phyloP scores from a whole-genome alignment of 176 grass and related monocot species.

The Calamus simplicifolius region DNA sequence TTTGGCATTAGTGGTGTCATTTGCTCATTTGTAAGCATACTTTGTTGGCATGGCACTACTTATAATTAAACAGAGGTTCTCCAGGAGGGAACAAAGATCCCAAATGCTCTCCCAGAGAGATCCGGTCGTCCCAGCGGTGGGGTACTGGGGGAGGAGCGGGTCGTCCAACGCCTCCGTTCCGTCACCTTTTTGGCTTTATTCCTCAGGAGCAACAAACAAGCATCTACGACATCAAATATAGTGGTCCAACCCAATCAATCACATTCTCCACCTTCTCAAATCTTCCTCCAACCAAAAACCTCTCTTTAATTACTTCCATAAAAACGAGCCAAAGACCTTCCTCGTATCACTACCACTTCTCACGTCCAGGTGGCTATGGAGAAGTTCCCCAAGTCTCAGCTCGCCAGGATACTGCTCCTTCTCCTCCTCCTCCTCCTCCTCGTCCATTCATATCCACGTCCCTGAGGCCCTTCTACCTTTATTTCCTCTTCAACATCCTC shows the following conservation, averaged over 20 bases:
- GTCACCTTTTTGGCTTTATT: not conserved
- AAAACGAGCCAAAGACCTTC: not conserved
- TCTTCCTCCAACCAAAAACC: not conserved
- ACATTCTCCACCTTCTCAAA: not conserved
- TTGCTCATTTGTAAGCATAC: too few relatives aligned
- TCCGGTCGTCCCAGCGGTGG: not conserved
- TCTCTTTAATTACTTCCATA: constrained; percentile 1
- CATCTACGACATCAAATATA: too few relatives aligned
- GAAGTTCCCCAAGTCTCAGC: constrained; percentile 27
- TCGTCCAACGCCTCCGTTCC: not conserved
- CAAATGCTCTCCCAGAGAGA: not conserved
- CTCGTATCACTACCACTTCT: too few relatives aligned
- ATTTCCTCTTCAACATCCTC: constrained; percentile 66
- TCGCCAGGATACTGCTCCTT: constrained; percentile 33
- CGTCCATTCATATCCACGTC: constrained; percentile 34
- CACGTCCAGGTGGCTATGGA: constrained; percentile 2
- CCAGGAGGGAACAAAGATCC: too few relatives aligned
- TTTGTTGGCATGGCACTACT: too few relatives aligned
- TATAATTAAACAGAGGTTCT: not conserved
- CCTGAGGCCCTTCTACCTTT: constrained; percentile 43
- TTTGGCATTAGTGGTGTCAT: too few relatives aligned
- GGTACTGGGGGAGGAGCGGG: not conserved
- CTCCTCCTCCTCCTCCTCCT: constrained; percentile 25
- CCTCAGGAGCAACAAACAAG: too few relatives aligned
- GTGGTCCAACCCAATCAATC: too few relatives aligned